Evolutionary conservation across 169 alveolate species (phyloP).

Genomic region (Cryptosporidium viatorum): DNA sequence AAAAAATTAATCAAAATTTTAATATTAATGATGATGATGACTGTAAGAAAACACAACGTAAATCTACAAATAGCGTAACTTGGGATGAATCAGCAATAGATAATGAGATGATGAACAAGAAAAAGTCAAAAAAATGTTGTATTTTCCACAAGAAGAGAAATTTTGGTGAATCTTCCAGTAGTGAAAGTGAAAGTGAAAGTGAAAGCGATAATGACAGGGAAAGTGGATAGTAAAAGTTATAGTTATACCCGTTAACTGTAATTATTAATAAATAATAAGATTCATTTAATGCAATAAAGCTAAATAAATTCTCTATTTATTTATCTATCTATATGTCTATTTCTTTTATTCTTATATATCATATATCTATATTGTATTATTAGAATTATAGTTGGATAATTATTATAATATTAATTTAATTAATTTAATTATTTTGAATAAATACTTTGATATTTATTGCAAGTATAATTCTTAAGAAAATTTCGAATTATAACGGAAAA

Average conservation of each 20-base stretch:
- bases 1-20: not conserved
- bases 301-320: too few species aligned
- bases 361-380: too few species aligned
- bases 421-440: not conserved
- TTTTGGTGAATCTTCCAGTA: conserved; percentile 73
- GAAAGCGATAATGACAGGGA: not conserved
- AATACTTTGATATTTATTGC: conserved; percentile 17
- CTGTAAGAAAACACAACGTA: not conserved
- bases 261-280: too few species aligned
- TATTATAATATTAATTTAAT: too few species aligned
- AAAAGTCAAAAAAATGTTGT: conserved; percentile 73
- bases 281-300: not conserved
- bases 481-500: conserved; percentile 19
- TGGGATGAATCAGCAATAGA: conserved; percentile 71
- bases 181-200: conserved; percentile 24
- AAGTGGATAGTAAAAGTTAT: too few species aligned
- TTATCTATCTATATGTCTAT: too few species aligned
- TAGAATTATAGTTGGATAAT: too few species aligned
- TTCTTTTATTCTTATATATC: too few species aligned
- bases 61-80: conserved; percentile 7
- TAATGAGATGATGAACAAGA: conserved; percentile 73
- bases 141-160: conserved; percentile 64
- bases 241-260: not conserved
- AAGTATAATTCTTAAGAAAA: conserved; percentile 30
- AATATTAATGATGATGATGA: not conserved